Evolutionary conservation across 208 protist genomes (phyloP).

Genomic region (Trypanosoma lewisi): DNA sequence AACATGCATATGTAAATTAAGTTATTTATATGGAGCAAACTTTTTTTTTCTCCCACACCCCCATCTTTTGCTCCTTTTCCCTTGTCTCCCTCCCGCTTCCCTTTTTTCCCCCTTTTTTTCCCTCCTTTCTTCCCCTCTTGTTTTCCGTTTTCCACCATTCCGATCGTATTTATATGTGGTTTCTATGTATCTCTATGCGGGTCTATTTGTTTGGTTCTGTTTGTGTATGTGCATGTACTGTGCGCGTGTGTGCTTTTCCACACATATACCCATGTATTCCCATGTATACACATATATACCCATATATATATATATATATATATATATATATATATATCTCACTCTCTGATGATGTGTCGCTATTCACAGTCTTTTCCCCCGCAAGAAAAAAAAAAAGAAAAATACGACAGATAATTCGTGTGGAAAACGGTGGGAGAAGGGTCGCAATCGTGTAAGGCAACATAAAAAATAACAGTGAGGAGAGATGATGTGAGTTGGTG

Average conservation of each 20-base stretch:
- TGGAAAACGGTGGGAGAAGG: too few relatives aligned
- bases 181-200: slow-evolving; percentile 13
- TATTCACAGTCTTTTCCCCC: too few relatives aligned
- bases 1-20: neutral
- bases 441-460: too few relatives aligned
- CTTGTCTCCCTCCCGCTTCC: neutral
- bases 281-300: slow-evolving; percentile 4
- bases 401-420: slow-evolving; percentile 8
- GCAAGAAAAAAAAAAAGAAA: slow-evolving; percentile 21
- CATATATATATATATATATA: slow-evolving; percentile 10
- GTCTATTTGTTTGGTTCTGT: slow-evolving; percentile 2
- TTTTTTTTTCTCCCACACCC: slow-evolving; percentile 2
- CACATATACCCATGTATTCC: slow-evolving; percentile 9
- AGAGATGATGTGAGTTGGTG: neutral
- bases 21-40: neutral
- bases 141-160: neutral
- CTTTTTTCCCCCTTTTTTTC: slow-evolving; percentile 5
- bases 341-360: too few relatives aligned
- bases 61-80: slow-evolving; percentile 13
- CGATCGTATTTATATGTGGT: neutral
- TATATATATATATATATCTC: slow-evolving; percentile 1
- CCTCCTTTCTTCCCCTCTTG: neutral
- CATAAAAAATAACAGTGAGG: neutral
- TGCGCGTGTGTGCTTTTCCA: neutral
- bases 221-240: neutral